These are phyloP conservation scores for Trichoderma sp. DNA, from an alignment of 2,329 filamentous ascomycete genomes.

Conservation along the genomic window DNA sequence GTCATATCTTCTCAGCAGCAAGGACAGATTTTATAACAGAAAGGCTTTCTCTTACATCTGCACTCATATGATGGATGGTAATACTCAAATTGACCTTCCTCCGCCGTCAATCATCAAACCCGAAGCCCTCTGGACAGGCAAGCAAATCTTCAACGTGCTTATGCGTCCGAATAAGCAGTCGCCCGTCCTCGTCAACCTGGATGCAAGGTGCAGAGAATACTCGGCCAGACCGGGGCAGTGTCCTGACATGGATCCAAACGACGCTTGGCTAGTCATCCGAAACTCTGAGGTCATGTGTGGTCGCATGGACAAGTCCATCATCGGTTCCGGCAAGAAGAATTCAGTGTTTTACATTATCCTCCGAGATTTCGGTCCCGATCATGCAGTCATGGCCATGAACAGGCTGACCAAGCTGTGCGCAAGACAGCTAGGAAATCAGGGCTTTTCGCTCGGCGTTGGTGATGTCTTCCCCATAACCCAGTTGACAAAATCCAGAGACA, in stretches of 20 bases:
- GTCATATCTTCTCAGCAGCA: conserved; percentile 85
- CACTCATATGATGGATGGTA: conserved; percentile 87
- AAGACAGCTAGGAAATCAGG: conserved; percentile 82
- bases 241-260: conserved; percentile 79
- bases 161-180: conserved; percentile 87
- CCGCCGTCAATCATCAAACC: conserved; percentile 86
- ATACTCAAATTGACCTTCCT: conserved; percentile 78
- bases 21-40: conserved; percentile 90
- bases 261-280: conserved; percentile 87
- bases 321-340: conserved; percentile 97
- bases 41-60: conserved; percentile 87
- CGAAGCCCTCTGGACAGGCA: conserved; percentile 89
- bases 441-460: conserved; percentile 94
- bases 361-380: conserved; percentile 88
- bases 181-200: conserved; percentile 83
- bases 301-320: conserved; percentile 94
- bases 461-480: conserved; percentile 83
- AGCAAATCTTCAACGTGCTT: conserved; percentile 90
- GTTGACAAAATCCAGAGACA: conserved; percentile 71
- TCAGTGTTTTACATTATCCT: conserved; percentile 97
- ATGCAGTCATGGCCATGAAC: conserved; percentile 91
- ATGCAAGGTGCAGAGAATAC: conserved; percentile 87
- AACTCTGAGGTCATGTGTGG: conserved; percentile 99
- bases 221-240: conserved; percentile 57
- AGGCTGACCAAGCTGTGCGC: conserved; percentile 88